A percentile compares a stretch with the other conserved stretches of the same genome.
phyloP scores from a whole-genome alignment of 2,329 filamentous ascomycete genomes.

The Chaetomiaceae sp. region DNA sequence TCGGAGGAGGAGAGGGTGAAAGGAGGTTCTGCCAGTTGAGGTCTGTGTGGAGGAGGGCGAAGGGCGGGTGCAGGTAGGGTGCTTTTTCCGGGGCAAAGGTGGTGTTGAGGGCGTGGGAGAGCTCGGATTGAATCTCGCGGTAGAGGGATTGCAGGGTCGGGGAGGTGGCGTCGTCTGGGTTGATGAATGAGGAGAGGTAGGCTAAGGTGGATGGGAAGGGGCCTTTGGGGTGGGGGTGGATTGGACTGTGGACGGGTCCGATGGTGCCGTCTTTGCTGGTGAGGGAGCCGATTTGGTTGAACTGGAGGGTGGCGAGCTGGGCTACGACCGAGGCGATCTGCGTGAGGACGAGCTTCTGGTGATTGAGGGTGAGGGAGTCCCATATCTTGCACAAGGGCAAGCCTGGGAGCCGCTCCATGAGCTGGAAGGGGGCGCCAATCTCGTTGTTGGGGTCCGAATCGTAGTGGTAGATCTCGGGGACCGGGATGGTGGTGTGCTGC shows the following conservation, averaged over 20 bases:
- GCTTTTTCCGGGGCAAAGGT: too few relatives aligned
- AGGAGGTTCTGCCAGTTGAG: constrained; percentile 9
- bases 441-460: not conserved
- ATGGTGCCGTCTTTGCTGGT: not conserved
- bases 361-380: not conserved
- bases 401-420: constrained; percentile 9
- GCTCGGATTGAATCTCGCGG: too few relatives aligned
- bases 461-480: constrained; percentile 11
- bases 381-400: constrained; percentile 1
- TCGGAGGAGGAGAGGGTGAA: not conserved
- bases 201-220: not conserved
- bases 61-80: constrained; percentile 5
- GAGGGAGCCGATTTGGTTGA: constrained; percentile 8
- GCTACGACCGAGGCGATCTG: constrained; percentile 7
- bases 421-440: not conserved
- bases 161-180: too few relatives aligned
- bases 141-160: too few relatives aligned
- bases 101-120: not conserved
- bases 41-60: constrained; percentile 5
- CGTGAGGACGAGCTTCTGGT: constrained; percentile 3
- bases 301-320: constrained; percentile 5
- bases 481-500: not conserved
- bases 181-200: not conserved
- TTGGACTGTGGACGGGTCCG: not conserved
- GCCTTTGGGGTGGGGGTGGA: not conserved